Conservation (phyloP, 1,139 yeast genomes). For the Wickerhamomyces sp. region DNA sequence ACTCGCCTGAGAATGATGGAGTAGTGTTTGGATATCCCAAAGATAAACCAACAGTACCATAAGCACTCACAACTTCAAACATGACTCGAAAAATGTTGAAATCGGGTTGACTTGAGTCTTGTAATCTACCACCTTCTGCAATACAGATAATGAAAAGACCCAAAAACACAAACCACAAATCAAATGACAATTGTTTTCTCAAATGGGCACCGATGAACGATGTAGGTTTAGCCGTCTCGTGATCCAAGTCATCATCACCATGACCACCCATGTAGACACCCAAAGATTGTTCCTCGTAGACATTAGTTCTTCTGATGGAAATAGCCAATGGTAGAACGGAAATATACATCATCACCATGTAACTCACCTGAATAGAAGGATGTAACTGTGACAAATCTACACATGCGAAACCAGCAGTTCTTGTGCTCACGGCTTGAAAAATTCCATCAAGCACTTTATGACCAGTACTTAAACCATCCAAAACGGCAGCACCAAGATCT, state of each 20-base stretch:
- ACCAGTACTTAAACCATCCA: conserved; percentile 53
- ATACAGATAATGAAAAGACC: conserved; percentile 84
- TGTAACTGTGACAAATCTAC: conserved; percentile 66
- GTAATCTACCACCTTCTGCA: conserved; percentile 67
- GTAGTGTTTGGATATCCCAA: conserved; percentile 68
- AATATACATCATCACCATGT: conserved; percentile 96
- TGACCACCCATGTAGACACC: conserved; percentile 65
- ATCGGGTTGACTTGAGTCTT: conserved; percentile 36
- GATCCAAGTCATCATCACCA: conserved; percentile 22
- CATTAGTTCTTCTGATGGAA: conserved; percentile 93
- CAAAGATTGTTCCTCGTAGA: conserved; percentile 91
- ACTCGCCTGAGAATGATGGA: conserved; percentile 70
- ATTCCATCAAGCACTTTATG: conserved; percentile 74
- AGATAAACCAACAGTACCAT: conserved; percentile 92
- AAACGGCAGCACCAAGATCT: conserved; percentile 52
- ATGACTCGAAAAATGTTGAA: conserved; percentile 69
- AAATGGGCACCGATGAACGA: conserved; percentile 84
- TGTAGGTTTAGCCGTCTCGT: conserved; percentile 25
- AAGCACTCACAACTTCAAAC: conserved; percentile 91
- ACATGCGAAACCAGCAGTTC: conserved; percentile 88
- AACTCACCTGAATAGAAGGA: conserved; percentile 90
- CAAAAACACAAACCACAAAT: conserved; percentile 86
- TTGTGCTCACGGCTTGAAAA: conserved; percentile 85
- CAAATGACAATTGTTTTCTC: conserved; percentile 87
- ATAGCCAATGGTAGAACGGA: conserved; percentile 95